These are phyloP conservation scores for Cercospora zeina DNA, from an alignment of 2,329 filamentous ascomycete genomes.

Conservation along the genomic window DNA sequence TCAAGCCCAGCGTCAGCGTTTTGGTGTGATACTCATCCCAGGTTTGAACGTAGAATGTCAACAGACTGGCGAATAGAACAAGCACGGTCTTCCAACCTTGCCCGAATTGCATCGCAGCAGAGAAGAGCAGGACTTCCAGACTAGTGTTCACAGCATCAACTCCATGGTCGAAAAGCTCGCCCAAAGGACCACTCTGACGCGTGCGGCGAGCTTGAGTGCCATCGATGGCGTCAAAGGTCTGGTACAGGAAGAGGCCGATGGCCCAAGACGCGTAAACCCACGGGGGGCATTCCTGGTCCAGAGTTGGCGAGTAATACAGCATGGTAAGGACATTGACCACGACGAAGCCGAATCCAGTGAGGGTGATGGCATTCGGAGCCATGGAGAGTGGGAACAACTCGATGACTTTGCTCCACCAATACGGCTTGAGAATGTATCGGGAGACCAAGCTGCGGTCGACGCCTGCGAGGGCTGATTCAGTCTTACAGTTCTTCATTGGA, in stretches of 20 bases:
- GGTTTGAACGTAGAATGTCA: constrained; percentile 49
- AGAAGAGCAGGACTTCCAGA: constrained; percentile 90
- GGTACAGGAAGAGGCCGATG: constrained; percentile 86
- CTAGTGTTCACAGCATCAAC: constrained; percentile 95
- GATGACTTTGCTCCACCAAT: constrained; percentile 94
- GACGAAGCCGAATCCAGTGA: constrained; percentile 87
- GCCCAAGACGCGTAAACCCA: constrained; percentile 98
- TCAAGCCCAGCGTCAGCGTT: constrained; percentile 83
- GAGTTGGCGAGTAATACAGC: constrained; percentile 91
- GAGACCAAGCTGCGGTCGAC: constrained; percentile 90
- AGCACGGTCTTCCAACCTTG: constrained; percentile 87
- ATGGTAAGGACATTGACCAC: constrained; percentile 85
- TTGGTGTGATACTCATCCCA: constrained; percentile 76
- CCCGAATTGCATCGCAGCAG: constrained; percentile 87
- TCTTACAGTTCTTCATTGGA: background rate
- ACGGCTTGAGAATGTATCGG: constrained; percentile 93
- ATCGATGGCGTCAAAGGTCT: constrained; percentile 97
- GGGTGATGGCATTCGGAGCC: constrained; percentile 77
- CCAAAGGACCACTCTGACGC: constrained; percentile 85
- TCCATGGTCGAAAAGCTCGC: constrained; percentile 95
- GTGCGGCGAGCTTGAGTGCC: constrained; percentile 92
- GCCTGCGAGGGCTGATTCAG: constrained; percentile 41
- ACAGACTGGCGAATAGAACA: constrained; percentile 75
- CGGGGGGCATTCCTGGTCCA: constrained; percentile 87
- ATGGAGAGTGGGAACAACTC: constrained; percentile 93